Base-by-base conservation (phyloP, 805 yeast species). In the Nakazawaea siamensis region DNA sequence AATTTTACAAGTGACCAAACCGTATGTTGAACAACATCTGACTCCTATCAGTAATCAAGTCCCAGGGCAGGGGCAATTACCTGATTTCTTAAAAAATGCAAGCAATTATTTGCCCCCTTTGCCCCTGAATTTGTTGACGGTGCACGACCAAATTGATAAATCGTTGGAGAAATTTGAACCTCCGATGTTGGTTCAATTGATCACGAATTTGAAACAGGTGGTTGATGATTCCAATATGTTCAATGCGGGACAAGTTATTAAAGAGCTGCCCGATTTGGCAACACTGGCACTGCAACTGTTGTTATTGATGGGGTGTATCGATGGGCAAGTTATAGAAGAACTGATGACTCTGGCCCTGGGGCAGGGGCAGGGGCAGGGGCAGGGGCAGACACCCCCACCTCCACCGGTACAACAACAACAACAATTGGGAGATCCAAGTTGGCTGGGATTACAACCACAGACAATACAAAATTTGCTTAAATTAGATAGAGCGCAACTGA, bases 251-350 rank as follows among this genome's bases (percentile, higher is more conserved):
- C 69, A 68, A 39, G 62, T 80, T 38, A 62, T 75, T 46, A 64
- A 62, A 37, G 58, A 70, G 46, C 58, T 74, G 43, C 76, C 77
- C 13, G 57, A 74, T 31, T 57, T 81, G 27, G 80, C 87, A 3
- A 59, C 74, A 2, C 68, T 83, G 1, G 77, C 84, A 1, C 75
- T 88, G 0, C 92, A 82, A 51, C 82, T 87, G 2, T 60, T 82
- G 42, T 57, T 82, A 14, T 62, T 80, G 31, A 81, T 82, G 88
- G 94, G 92, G 1, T 66, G 82, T 28, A 73, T 82, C 16, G 83
- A 80, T 50, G 64, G 68, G 25, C 76, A 73, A 29, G 80, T 78
- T n/a, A 73, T 81, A n/a, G 65, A 66, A 24, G 72, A 75, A 41
- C 73, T 83, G 12, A 48, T 52, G 55, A 23, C 18, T 4, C 24